Conservation (phyloP, 805 yeast species). For the Ogataea trehaloabstinens region DNA sequence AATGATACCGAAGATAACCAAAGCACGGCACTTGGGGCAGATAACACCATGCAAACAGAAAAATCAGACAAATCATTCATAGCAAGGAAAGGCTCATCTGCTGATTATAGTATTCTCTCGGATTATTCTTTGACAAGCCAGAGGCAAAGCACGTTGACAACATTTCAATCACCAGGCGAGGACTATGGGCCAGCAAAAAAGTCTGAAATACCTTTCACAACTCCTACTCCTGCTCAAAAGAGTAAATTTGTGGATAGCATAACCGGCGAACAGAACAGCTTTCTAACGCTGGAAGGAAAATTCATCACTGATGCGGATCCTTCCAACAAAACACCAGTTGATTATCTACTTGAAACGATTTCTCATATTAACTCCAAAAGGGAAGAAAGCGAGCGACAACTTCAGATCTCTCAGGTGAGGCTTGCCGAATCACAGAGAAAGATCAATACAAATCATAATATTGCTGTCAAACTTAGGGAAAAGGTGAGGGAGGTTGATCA, state of each 20-base stretch:
- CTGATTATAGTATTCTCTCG: too few species aligned
- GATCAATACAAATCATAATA: slow-evolving; percentile 5
- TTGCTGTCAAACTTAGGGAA: slow-evolving; percentile 10
- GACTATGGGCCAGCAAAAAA: not conserved
- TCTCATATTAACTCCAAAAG: slow-evolving; percentile 12
- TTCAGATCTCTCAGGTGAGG: slow-evolving; percentile 7
- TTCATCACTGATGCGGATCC: not conserved
- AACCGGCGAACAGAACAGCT: not conserved
- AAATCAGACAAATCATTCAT: too few species aligned
- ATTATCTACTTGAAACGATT: not conserved
- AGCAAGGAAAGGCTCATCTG: too few species aligned
- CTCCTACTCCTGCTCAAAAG: not conserved
- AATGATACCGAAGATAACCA: too few species aligned
- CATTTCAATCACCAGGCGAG: not conserved
- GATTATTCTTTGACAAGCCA: not conserved
- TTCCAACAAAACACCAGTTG: not conserved
- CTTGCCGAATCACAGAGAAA: slow-evolving; percentile 6
- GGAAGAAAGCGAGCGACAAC: slow-evolving; percentile 6
- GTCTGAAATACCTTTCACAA: not conserved
- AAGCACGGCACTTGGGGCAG: too few species aligned
- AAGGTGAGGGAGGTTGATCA: slow-evolving; percentile 5
- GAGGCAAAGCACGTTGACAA: not conserved
- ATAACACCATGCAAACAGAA: too few species aligned
- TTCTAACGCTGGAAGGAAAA: not conserved
- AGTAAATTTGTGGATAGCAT: too few species aligned